Base-by-base conservation (phyloP, 306 rosid genomes). In the Cajanus cajan region DNA sequence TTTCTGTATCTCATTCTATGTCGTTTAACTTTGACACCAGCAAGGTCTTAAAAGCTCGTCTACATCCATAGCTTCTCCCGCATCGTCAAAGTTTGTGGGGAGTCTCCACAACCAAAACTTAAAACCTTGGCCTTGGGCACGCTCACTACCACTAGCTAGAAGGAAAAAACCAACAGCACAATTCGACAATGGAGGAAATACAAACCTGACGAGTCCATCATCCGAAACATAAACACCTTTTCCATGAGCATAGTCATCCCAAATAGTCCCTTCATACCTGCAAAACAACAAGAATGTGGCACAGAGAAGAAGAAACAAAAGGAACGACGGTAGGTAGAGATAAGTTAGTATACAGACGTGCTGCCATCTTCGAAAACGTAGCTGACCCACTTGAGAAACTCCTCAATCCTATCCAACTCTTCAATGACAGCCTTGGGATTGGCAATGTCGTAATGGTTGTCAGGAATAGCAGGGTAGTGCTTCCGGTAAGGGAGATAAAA, bases 171-270 rank as follows among this genome's bases (percentile, higher is more conserved):
- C n/a, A n/a, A n/a, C n/a, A n/a, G n/a, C n/a, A n/a, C n/a, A n/a
- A n/a, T n/a, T n/a, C 21, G 36, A 36, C 2, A 4, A 64, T 5
- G 39, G 31, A 44, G 63, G 36, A 78, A 82, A 79, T 25, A 82
- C 93, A 74, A 87, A 95, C 98, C 99, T 95, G 89, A 93, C 93
- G 14, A 95, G 87, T 28, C 88, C 94, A 68, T 71, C 74, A 33
- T 83, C 79, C 44, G 92, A 87, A 74, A 85, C 89, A 80, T 77
- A 95, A 65, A 93, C 96, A 54, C 99, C 99, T 87, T 88, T 95
- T 9, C 99, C 99, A 44, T 95, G 99, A 62, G 98, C 97, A 89
- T 88, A 77, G 86, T 95, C 99, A 89, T 95, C 98, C 99, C 99
- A 95, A 78, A 90, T 83, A 33, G 99, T 95, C 34, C 99, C 98